phyloP scores from a whole-genome alignment of 2,329 filamentous ascomycete genomes.

The Botrytis hyacinthi region DNA sequence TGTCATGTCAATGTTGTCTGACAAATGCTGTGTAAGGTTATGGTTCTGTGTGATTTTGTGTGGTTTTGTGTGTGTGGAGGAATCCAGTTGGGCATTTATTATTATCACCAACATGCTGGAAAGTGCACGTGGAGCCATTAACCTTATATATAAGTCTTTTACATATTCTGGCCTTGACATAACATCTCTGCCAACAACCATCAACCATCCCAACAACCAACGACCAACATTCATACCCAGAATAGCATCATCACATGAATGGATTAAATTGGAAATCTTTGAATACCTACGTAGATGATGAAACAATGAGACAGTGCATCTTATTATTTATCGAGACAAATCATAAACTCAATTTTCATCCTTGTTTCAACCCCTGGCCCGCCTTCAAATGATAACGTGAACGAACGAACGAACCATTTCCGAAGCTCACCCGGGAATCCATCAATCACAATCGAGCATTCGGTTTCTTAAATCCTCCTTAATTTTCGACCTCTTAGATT shows the following conservation, averaged over 20 bases:
- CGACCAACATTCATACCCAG: background rate
- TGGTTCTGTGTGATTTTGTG: too few relatives aligned
- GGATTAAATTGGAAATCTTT: background rate
- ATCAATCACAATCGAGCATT: background rate
- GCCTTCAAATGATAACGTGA: background rate
- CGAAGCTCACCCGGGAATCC: background rate
- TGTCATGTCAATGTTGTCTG: background rate
- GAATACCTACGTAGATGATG: background rate
- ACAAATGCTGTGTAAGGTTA: background rate
- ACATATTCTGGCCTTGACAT: background rate
- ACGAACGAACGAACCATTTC: background rate
- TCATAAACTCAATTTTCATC: background rate
- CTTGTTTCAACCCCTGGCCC: background rate
- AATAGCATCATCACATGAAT: background rate
- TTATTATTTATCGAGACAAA: background rate
- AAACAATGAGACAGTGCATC: background rate
- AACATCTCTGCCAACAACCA: background rate
- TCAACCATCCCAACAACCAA: background rate
- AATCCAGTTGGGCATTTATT: background rate
- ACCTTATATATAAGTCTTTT: too few relatives aligned
- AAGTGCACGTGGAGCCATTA: too few relatives aligned
- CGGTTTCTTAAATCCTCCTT: background rate
- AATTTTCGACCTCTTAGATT: background rate
- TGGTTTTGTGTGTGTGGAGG: background rate
- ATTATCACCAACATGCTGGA: too few relatives aligned